phyloP scores from a whole-genome alignment of 1,284 basidiomycete genomes.

The Tylopilus sp. region DNA sequence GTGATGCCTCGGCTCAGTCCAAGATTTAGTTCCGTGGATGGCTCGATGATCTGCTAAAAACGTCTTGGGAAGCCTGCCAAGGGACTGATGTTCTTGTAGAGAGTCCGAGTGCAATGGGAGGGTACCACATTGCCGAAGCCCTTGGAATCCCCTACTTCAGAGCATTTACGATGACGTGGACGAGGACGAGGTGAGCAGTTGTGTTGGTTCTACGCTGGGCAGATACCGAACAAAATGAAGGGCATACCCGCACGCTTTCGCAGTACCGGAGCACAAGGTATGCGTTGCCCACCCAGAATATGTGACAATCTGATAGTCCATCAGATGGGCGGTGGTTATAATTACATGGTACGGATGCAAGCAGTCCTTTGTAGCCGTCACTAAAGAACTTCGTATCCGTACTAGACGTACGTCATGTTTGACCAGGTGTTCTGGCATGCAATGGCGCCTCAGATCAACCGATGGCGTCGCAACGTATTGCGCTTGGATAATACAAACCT shows the following conservation, averaged over 20 bases:
- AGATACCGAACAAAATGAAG: constrained; percentile 36
- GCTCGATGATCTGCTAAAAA: constrained; percentile 91
- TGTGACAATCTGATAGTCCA: constrained; percentile 15
- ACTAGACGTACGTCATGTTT: constrained; percentile 83
- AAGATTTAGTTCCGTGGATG: constrained; percentile 81
- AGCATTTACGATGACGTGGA: constrained; percentile 87
- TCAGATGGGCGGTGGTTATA: constrained; percentile 92
- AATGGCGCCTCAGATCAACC: constrained; percentile 89
- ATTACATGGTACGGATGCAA: constrained; percentile 78
- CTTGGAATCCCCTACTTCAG: constrained; percentile 89
- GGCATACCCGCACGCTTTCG: constrained; percentile 96
- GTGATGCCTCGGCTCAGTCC: constrained; percentile 1
- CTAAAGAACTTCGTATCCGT: constrained; percentile 7
- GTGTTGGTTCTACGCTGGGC: background rate
- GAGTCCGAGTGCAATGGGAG: constrained; percentile 96
- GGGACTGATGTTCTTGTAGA: constrained; percentile 91
- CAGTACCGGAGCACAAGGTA: constrained; percentile 87
- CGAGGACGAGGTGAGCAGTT: constrained; percentile 55
- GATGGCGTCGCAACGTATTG: constrained; percentile 83
- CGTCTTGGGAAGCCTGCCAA: constrained; percentile 94
- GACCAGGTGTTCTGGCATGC: constrained; percentile 98
- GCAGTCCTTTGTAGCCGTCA: background rate
- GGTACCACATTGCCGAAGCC: constrained; percentile 96
- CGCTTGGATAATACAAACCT: constrained; percentile 76
- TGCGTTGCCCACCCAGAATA: constrained; percentile 13